Evolutionary conservation across 441 rosid genomes (phyloP).

Genomic region (Theobroma grandiflorum): DNA sequence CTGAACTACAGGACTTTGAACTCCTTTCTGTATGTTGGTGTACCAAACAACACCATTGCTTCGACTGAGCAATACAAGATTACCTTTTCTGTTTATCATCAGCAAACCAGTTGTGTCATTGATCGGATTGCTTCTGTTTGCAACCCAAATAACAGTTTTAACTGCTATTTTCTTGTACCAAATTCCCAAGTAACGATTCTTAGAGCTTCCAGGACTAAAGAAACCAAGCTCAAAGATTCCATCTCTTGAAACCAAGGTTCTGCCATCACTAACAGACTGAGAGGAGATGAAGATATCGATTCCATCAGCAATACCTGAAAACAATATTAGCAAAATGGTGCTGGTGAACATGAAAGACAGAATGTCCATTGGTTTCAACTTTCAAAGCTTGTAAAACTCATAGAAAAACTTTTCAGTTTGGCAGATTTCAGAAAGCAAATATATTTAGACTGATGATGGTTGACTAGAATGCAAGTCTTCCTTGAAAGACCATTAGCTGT

Average conservation of each 20-base stretch:
- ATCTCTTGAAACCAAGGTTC: constrained; percentile 37
- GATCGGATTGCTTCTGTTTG: constrained; percentile 19
- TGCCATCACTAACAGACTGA: constrained; percentile 29
- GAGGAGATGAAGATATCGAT: constrained; percentile 18
- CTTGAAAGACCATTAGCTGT: too few relatives aligned
- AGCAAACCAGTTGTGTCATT: constrained; percentile 11
- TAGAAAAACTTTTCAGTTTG: too few relatives aligned
- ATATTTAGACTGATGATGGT: too few relatives aligned
- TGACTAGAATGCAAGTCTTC: too few relatives aligned
- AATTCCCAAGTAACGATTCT: constrained; percentile 35
- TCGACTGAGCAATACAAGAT: neutral
- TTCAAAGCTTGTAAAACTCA: too few relatives aligned
- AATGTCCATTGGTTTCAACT: too few relatives aligned
- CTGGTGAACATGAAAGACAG: too few relatives aligned
- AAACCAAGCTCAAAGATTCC: constrained; percentile 42
- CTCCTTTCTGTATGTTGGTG: neutral
- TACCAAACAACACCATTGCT: constrained; percentile 21
- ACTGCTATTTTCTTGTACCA: constrained; percentile 34
- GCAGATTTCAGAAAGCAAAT: too few relatives aligned
- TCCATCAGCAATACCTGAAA: neutral
- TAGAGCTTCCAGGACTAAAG: constrained; percentile 36
- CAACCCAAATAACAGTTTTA: constrained; percentile 22
- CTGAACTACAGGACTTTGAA: neutral
- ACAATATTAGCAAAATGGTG: too few relatives aligned
- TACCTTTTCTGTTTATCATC: neutral